These are phyloP conservation scores for Penicillium corylophilum DNA, from an alignment of 2,329 filamentous ascomycete genomes.

Conservation along the genomic window DNA sequence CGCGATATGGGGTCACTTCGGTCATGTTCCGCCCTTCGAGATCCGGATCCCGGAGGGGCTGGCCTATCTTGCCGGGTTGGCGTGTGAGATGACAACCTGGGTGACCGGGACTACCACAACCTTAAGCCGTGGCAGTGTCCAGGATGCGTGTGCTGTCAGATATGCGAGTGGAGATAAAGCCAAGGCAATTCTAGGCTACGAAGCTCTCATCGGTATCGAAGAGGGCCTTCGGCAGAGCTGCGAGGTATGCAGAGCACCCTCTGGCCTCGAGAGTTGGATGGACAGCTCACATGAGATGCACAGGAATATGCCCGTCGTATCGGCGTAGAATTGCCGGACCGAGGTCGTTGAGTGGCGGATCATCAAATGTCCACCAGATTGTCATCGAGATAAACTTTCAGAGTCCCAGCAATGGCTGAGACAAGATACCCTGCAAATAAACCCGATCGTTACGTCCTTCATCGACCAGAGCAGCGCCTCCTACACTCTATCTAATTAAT, in stretches of 20 bases:
- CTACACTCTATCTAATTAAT: constrained; percentile 6
- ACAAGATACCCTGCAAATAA: constrained; percentile 13
- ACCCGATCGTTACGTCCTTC: constrained; percentile 6
- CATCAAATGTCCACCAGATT: neutral
- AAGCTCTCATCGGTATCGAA: constrained; percentile 50
- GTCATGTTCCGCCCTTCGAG: constrained; percentile 47
- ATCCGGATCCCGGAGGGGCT: constrained; percentile 50
- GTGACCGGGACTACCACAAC: constrained; percentile 46
- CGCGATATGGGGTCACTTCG: constrained; percentile 50
- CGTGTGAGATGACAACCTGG: constrained; percentile 51
- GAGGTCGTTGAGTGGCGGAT: neutral
- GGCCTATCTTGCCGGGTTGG: constrained; percentile 49
- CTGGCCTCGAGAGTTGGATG: neutral
- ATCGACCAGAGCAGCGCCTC: constrained; percentile 7
- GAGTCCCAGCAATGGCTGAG: neutral
- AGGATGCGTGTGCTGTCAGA: constrained; percentile 53
- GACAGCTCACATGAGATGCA: constrained; percentile 2
- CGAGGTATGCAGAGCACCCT: constrained; percentile 37
- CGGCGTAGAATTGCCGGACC: constrained; percentile 21
- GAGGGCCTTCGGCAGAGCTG: constrained; percentile 53
- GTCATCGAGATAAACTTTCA: constrained; percentile 14
- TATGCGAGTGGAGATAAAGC: constrained; percentile 57
- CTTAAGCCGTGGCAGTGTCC: constrained; percentile 55
- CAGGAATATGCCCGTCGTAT: constrained; percentile 36
- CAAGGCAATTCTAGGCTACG: constrained; percentile 53